Evolutionary conservation across 106 monocot genomes (phyloP).

Genomic region (Narthecium ossifragum): DNA sequence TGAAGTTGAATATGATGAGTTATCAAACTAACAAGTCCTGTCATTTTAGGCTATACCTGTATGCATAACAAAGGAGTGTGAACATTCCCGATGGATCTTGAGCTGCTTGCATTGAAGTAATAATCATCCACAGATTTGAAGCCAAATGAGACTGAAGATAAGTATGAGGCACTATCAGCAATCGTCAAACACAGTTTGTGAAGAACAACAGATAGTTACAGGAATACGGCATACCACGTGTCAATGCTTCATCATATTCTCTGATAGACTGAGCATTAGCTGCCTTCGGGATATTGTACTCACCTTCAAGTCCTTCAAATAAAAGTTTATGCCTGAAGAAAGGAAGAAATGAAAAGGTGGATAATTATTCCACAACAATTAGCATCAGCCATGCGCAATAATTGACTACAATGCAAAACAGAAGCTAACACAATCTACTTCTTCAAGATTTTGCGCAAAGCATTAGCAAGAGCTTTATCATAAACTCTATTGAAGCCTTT

Average conservation of each 20-base stretch:
- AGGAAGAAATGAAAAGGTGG: not conserved
- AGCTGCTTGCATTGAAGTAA: conserved; percentile 86
- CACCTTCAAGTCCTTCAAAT: conserved; percentile 74
- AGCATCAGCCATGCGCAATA: no score
- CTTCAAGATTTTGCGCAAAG: conserved; percentile 66
- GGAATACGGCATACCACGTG: conserved; percentile 91
- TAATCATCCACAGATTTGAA: conserved; percentile 97
- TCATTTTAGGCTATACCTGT: conserved; percentile 72
- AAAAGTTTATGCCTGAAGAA: conserved; percentile 70
- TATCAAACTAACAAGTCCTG: no score
- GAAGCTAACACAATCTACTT: conserved; percentile 35
- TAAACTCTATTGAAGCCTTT: conserved; percentile 91
- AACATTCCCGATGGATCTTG: conserved; percentile 57
- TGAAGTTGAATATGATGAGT: no score
- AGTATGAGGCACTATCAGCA: no score
- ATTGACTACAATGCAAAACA: not conserved
- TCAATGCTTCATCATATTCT: conserved; percentile 93
- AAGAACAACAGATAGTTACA: no score
- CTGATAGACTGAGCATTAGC: conserved; percentile 78
- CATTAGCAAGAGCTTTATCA: conserved; percentile 75
- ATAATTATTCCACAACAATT: no score
- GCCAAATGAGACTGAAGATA: conserved; percentile 84
- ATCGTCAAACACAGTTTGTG: no score
- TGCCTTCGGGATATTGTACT: conserved; percentile 74
- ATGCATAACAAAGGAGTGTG: conserved; percentile 83